Conservation (phyloP, 257 asterid species). For the Vinca minor region DNA sequence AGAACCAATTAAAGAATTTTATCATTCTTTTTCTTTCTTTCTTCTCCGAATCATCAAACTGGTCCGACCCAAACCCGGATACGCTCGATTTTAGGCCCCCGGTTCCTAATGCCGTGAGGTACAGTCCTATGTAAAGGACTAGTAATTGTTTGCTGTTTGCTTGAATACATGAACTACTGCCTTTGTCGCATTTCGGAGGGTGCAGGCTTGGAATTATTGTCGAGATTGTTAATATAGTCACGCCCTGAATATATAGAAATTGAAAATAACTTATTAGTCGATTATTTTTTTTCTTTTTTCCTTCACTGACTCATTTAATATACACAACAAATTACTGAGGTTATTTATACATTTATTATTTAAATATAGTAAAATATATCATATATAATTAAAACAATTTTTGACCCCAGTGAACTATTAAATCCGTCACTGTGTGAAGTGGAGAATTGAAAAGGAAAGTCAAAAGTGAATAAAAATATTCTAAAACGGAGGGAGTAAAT, state of each 20-base stretch:
- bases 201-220: constrained; percentile 55
- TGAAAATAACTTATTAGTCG: background rate
- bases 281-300: background rate
- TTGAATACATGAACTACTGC: constrained; percentile 45
- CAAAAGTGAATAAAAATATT: too few relatives aligned
- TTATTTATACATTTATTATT: too few relatives aligned
- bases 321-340: too few relatives aligned
- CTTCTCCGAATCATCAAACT: constrained; percentile 60
- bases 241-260: constrained; percentile 40
- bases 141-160: constrained; percentile 48
- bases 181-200: constrained; percentile 61
- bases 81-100: constrained; percentile 88
- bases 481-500: too few relatives aligned
- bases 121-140: constrained; percentile 53
- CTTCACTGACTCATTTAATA: too few relatives aligned
- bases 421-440: too few relatives aligned
- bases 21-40: constrained; percentile 52
- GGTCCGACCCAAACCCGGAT: constrained; percentile 84
- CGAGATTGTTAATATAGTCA: constrained; percentile 58
- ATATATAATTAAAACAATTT: too few relatives aligned
- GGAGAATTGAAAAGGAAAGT: too few relatives aligned
- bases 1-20: constrained; percentile 85
- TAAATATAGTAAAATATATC: too few relatives aligned
- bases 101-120: constrained; percentile 80
- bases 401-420: too few relatives aligned